These are phyloP conservation scores for Neocucurbitaria cava DNA, from an alignment of 2,329 filamentous ascomycete genomes.

Conservation along the genomic window DNA sequence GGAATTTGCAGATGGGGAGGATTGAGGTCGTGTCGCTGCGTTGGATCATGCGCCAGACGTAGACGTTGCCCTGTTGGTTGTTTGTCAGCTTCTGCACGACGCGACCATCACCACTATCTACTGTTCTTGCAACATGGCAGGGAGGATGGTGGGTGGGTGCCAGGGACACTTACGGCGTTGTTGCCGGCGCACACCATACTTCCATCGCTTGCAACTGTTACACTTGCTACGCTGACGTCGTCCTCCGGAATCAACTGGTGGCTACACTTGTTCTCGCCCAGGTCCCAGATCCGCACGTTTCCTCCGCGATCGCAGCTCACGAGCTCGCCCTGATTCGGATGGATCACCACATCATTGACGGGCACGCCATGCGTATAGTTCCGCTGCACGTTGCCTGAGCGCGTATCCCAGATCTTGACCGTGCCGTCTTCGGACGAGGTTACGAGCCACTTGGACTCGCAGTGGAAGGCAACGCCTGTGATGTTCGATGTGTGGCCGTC, in stretches of 20 bases:
- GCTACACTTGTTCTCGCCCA: conserved; percentile 95
- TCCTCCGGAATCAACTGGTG: conserved; percentile 97
- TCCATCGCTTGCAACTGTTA: conserved; percentile 94
- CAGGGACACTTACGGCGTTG: conserved; percentile 70
- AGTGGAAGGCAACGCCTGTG: conserved; percentile 96
- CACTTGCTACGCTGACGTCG: conserved; percentile 89
- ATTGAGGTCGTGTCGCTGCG: conserved; percentile 82
- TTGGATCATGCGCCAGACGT: conserved; percentile 94
- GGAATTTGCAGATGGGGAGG: conserved; percentile 86
- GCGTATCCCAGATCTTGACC: conserved; percentile 96
- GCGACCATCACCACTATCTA: too few relatives aligned
- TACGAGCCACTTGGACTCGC: conserved; percentile 99
- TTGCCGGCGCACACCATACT: conserved; percentile 92
- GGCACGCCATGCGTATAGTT: conserved; percentile 90
- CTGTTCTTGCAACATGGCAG: too few relatives aligned
- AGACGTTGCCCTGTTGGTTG: conserved; percentile 81
- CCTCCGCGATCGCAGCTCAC: conserved; percentile 95
- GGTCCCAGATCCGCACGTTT: conserved; percentile 93
- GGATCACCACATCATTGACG: conserved; percentile 98
- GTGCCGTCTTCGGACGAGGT: conserved; percentile 96
- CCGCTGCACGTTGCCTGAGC: conserved; percentile 83
- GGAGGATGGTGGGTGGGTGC: too few relatives aligned
- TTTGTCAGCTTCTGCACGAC: too few relatives aligned
- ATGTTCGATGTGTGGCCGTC: conserved; percentile 96
- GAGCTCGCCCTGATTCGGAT: conserved; percentile 97